Percentiles rank a stretch among this genome's conserved stretches.
Conservation (phyloP, 108 stramenopile species). For the Nitzschia inconspicua region DNA sequence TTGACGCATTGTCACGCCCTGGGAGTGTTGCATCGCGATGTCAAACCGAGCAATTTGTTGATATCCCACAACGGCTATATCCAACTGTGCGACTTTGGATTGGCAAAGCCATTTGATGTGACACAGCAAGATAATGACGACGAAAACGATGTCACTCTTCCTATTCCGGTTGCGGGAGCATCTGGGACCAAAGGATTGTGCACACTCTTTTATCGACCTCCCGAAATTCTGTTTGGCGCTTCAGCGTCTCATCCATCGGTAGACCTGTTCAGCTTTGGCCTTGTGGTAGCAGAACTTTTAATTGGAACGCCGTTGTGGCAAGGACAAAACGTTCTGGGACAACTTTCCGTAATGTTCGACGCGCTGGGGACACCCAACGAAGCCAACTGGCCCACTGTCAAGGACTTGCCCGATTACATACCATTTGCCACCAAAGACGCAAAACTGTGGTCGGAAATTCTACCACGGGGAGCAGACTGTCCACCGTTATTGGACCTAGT, state of each 20-base stretch:
- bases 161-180: neutral
- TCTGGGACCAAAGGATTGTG: slow-evolving; percentile 44
- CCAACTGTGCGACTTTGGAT: slow-evolving; percentile 79
- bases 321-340: slow-evolving; percentile 67
- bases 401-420: slow-evolving; percentile 55
- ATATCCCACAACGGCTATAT: slow-evolving; percentile 48
- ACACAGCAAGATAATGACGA: neutral
- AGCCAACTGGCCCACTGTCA: slow-evolving; percentile 50
- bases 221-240: slow-evolving; percentile 71
- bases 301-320: slow-evolving; percentile 51
- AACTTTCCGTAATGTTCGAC: slow-evolving; percentile 54
- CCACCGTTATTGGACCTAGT: slow-evolving; percentile 19
- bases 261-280: slow-evolving; percentile 71
- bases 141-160: neutral
- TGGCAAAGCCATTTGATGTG: slow-evolving; percentile 38
- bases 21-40: slow-evolving; percentile 90
- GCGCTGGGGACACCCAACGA: slow-evolving; percentile 66
- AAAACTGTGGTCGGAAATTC: slow-evolving; percentile 14
- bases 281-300: slow-evolving; percentile 53
- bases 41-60: slow-evolving; percentile 91
- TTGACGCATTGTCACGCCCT: slow-evolving; percentile 86
- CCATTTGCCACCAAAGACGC: slow-evolving; percentile 36
- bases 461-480: slow-evolving; percentile 31
- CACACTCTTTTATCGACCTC: slow-evolving; percentile 77
- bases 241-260: slow-evolving; percentile 27